Evolutionary conservation across 2,329 filamentous ascomycete species (phyloP).

Genomic region (Aspergillus brunneoviolaceus): DNA sequence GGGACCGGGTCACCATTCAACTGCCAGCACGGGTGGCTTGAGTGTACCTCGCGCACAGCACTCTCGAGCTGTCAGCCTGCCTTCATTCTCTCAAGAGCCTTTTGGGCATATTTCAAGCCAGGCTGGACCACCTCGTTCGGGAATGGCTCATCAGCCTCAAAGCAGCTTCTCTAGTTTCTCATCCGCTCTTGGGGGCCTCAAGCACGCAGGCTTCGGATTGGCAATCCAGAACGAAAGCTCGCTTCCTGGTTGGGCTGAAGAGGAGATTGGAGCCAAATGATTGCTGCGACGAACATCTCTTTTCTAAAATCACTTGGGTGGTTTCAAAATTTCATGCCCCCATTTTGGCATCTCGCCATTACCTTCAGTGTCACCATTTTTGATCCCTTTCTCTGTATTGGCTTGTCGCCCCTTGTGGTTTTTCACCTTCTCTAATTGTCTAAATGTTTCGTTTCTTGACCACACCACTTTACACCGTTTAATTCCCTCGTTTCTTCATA

Average conservation of each 20-base stretch:
- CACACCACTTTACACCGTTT: conserved; percentile 30
- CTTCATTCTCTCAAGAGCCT: conserved; percentile 64
- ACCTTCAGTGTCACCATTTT: conserved; percentile 17
- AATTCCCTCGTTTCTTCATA: conserved; percentile 29
- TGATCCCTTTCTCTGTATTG: conserved; percentile 28
- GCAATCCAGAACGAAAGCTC: conserved; percentile 59
- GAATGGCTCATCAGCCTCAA: conserved; percentile 45
- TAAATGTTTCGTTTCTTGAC: conserved; percentile 26
- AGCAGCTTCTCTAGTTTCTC: conserved; percentile 59
- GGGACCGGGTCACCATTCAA: conserved; percentile 72
- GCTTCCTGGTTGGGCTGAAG: conserved; percentile 63
- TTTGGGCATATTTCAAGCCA: conserved; percentile 48
- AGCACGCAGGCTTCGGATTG: conserved; percentile 58
- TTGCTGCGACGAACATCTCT: conserved; percentile 12
- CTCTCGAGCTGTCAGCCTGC: conserved; percentile 85
- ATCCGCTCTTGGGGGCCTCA: conserved; percentile 58
- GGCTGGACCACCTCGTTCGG: conserved; percentile 35
- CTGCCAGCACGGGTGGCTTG: conserved; percentile 59
- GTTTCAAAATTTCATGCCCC: conserved; percentile 20
- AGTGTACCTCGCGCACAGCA: conserved; percentile 59
- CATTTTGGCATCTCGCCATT: conserved; percentile 25
- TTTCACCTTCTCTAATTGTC: conserved; percentile 24
- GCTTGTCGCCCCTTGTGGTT: conserved; percentile 17
- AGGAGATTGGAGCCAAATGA: conserved; percentile 60
- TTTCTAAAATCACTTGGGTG: conserved; percentile 12